Evolutionary conservation across 441 rosid species (phyloP).

Genomic region (Biscutella laevigata): DNA sequence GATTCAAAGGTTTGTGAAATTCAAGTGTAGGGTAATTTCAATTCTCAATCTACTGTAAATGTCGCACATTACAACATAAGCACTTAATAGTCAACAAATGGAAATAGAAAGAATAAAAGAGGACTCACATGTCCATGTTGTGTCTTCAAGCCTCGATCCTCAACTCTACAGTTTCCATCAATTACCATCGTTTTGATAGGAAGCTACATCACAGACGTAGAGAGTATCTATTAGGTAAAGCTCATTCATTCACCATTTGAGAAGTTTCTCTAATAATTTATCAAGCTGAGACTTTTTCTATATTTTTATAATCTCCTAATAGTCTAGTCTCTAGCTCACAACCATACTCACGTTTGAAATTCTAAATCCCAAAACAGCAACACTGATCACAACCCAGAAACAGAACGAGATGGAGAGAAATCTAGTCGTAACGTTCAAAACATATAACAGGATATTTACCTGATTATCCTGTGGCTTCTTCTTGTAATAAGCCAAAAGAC

Average conservation of each 20-base stretch:
- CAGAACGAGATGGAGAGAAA: neutral
- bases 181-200: slow-evolving; percentile 91
- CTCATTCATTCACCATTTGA: neutral
- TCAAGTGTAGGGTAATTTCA: neutral
- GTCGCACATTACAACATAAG: slow-evolving; percentile 4
- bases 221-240: neutral
- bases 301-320: neutral
- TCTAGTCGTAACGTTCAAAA: neutral
- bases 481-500: slow-evolving; percentile 94
- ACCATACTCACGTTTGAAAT: neutral
- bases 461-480: slow-evolving; percentile 85
- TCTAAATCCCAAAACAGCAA: too few species aligned
- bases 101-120: neutral
- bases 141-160: slow-evolving; percentile 98
- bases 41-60: neutral
- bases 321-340: neutral
- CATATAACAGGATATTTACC: slow-evolving; percentile 29
- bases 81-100: neutral
- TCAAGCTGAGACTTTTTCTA: neutral
- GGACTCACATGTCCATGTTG: slow-evolving; percentile 92
- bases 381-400: neutral
- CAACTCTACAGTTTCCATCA: slow-evolving; percentile 97
- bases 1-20: neutral
- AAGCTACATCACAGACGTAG: slow-evolving; percentile 47
- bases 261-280: too few species aligned